phyloP scores from a whole-genome alignment of 306 rosid species.

The Abrus pulchellus region DNA sequence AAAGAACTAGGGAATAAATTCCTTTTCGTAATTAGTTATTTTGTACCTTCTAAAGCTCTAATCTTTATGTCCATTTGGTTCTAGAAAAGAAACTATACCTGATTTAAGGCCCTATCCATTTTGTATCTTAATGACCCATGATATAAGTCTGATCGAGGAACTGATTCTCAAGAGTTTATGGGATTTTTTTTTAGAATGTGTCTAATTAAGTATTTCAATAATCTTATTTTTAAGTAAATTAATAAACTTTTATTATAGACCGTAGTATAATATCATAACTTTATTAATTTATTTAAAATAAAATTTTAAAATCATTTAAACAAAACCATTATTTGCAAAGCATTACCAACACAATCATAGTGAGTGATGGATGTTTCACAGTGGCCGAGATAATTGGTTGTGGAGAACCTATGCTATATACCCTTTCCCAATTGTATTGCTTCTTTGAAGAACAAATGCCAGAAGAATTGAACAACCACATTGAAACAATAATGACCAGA shows the following conservation, averaged over 20 bases:
- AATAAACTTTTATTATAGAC: too few relatives aligned
- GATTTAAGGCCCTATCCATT: constrained; percentile 46
- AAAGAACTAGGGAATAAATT: constrained; percentile 53
- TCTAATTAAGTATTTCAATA: too few relatives aligned
- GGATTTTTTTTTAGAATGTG: too few relatives aligned
- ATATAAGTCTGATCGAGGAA: constrained; percentile 41
- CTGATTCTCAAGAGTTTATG: constrained; percentile 46
- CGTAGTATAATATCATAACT: too few relatives aligned
- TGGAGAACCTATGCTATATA: constrained; percentile 43
- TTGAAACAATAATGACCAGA: constrained; percentile 46
- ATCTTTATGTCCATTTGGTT: constrained; percentile 45
- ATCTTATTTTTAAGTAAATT: too few relatives aligned
- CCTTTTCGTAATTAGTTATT: constrained; percentile 40
- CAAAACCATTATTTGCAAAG: constrained; percentile 6
- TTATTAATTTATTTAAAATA: too few relatives aligned
- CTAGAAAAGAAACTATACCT: constrained; percentile 44
- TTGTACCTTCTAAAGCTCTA: constrained; percentile 20
- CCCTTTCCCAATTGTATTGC: constrained; percentile 1
- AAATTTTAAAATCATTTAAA: too few relatives aligned
- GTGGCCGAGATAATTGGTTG: constrained; percentile 38
- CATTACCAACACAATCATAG: constrained; percentile 17
- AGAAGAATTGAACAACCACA: constrained; percentile 31
- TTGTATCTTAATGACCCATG: constrained; percentile 48
- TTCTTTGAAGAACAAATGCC: constrained; percentile 38
- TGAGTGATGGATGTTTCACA: constrained; percentile 29